Conservation (phyloP, 495 filamentous ascomycete species). For the Aspergillus sclerotioniger region DNA sequence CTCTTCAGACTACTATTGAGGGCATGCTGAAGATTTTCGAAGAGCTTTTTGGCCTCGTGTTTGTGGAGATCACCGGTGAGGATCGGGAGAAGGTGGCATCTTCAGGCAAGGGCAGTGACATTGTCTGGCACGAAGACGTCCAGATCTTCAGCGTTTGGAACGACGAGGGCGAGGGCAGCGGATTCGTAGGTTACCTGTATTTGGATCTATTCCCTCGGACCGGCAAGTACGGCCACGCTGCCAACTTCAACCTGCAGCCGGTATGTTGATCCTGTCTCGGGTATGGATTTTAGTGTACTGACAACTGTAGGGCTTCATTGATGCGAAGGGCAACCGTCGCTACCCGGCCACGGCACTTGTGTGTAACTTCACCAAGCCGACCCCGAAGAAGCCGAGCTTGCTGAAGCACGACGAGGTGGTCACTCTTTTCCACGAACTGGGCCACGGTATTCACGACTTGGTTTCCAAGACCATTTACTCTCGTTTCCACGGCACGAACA, state of each 20-base stretch:
- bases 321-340: constrained; percentile 54
- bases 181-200: constrained; percentile 72
- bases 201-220: constrained; percentile 65
- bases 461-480: constrained; percentile 64
- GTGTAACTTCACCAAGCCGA: constrained; percentile 71
- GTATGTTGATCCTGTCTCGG: constrained; percentile 27
- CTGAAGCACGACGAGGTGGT: constrained; percentile 71
- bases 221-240: constrained; percentile 69
- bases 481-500: constrained; percentile 71
- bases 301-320: constrained; percentile 51
- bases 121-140: constrained; percentile 71
- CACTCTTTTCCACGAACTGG: constrained; percentile 72
- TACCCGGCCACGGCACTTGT: constrained; percentile 71
- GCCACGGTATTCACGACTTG: constrained; percentile 74
- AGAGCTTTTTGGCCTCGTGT: constrained; percentile 84
- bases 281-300: neutral
- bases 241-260: constrained; percentile 77
- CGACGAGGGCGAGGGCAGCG: constrained; percentile 59
- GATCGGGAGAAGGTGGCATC: constrained; percentile 56
- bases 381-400: constrained; percentile 65
- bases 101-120: constrained; percentile 59
- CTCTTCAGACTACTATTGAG: constrained; percentile 74
- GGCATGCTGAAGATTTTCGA: constrained; percentile 97
- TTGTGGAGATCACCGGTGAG: constrained; percentile 72
- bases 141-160: constrained; percentile 71